Conservation (phyloP, 495 filamentous ascomycete genomes). For the Neurospora terricola region DNA sequence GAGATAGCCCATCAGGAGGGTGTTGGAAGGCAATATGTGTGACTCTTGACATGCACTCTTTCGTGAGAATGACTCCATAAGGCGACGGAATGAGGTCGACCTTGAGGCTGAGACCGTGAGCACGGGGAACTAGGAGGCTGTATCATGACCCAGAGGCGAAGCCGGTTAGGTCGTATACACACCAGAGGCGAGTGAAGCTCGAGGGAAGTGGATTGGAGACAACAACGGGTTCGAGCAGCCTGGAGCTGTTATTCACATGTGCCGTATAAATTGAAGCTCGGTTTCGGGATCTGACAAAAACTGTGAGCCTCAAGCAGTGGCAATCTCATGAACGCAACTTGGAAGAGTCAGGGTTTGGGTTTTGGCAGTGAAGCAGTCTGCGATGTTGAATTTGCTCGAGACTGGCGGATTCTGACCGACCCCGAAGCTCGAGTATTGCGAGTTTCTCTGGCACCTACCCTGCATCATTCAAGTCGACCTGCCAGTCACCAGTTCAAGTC, state of each 20-base stretch:
- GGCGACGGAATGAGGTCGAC: neutral
- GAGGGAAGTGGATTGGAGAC: neutral
- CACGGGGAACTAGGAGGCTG: neutral
- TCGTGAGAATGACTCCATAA: neutral
- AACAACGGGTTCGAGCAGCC: neutral
- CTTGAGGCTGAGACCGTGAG: neutral
- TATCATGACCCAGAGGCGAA: neutral
- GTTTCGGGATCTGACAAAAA: neutral
- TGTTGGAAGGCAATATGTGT: neutral
- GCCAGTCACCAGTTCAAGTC: neutral
- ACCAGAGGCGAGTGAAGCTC: neutral
- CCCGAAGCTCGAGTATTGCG: neutral
- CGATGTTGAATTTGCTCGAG: neutral
- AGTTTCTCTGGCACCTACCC: neutral
- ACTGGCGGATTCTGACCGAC: neutral
- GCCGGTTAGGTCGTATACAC: neutral
- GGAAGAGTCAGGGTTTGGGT: neutral
- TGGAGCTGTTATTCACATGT: neutral
- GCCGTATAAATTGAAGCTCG: neutral
- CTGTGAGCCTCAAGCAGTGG: neutral
- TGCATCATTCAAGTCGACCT: neutral
- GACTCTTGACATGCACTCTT: neutral
- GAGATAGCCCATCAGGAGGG: neutral
- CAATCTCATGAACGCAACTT: neutral
- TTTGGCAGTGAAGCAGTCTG: neutral